phyloP scores from a whole-genome alignment of 192 early-diverging fungal genomes.

The Diversispora eburnea region DNA sequence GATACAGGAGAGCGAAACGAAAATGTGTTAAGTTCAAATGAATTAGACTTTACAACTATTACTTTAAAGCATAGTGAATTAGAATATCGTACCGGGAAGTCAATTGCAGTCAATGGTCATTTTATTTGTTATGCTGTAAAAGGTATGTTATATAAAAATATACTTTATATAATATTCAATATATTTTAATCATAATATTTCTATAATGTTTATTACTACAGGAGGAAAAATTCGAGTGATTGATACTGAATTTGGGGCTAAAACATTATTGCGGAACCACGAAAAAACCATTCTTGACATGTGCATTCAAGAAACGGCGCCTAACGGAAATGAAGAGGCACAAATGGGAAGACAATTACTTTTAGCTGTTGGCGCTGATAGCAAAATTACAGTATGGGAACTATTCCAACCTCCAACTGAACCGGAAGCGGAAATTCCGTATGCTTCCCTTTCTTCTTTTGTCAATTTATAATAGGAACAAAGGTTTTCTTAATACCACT shows the following conservation, averaged over 20 bases:
- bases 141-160: slow-evolving; percentile 26
- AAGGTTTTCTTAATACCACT: neutral
- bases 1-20: slow-evolving; percentile 37
- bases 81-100: slow-evolving; percentile 44
- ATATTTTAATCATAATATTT: neutral
- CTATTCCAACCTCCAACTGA: slow-evolving; percentile 7
- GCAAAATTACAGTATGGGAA: slow-evolving; percentile 29
- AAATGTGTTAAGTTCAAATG: slow-evolving; percentile 38
- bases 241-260: slow-evolving; percentile 20
- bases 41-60: slow-evolving; percentile 41
- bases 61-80: slow-evolving; percentile 39
- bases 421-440: slow-evolving; percentile 27
- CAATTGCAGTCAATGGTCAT: slow-evolving; percentile 41
- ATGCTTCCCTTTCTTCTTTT: slow-evolving; percentile 5
- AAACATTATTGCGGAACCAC: slow-evolving; percentile 24
- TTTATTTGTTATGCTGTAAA: slow-evolving; percentile 50
- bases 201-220: slow-evolving; percentile 1
- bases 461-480: slow-evolving; percentile 10
- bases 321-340: neutral
- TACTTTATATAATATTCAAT: neutral
- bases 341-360: slow-evolving; percentile 5
- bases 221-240: slow-evolving; percentile 31
- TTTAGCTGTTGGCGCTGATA: slow-evolving; percentile 18
- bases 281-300: slow-evolving; percentile 29
- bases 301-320: slow-evolving; percentile 6